A percentile compares a stretch with the other conserved stretches of the same genome.
phyloP scores from a whole-genome alignment of 768 basidiomycete species.

The Galerina marginata region DNA sequence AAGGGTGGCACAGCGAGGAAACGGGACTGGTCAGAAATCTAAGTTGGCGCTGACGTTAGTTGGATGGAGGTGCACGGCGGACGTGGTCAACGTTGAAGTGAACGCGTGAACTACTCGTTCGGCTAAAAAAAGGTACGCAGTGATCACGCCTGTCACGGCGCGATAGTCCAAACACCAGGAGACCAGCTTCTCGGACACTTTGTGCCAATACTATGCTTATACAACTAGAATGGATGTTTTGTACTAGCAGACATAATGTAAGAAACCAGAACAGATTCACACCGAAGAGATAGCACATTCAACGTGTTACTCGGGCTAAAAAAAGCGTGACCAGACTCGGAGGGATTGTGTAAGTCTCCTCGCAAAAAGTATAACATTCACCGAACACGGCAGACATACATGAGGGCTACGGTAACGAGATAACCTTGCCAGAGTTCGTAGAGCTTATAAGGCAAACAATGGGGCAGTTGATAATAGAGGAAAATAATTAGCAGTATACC shows the following conservation, averaged over 20 bases:
- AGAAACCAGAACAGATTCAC: no score
- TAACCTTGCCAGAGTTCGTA: background rate
- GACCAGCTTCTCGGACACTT: no score
- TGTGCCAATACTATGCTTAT: no score
- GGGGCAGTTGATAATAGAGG: background rate
- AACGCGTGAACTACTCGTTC: slow-evolving; percentile 27
- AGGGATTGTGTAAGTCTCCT: no score
- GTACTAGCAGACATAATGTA: no score
- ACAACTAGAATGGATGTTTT: no score
- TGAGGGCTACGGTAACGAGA: slow-evolving; percentile 2
- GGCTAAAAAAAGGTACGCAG: slow-evolving; percentile 21
- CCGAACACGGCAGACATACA: slow-evolving; percentile 7
- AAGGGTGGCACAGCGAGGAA: background rate
- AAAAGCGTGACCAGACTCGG: no score
- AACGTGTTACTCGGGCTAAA: no score
- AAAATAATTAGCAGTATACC: background rate
- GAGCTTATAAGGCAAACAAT: background rate
- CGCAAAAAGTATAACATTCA: background rate
- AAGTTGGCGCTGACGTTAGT: slow-evolving; percentile 6
- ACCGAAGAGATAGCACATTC: no score
- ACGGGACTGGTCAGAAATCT: background rate
- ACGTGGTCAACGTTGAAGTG: slow-evolving; percentile 23
- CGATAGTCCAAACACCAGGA: no score
- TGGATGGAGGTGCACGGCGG: background rate
- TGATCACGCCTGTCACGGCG: background rate